Percentiles rank a stretch among this genome's conserved stretches.
These are phyloP conservation scores for Ophiostoma fasciatum DNA, from an alignment of 2,329 filamentous ascomycete genomes.

Conservation along the genomic window DNA sequence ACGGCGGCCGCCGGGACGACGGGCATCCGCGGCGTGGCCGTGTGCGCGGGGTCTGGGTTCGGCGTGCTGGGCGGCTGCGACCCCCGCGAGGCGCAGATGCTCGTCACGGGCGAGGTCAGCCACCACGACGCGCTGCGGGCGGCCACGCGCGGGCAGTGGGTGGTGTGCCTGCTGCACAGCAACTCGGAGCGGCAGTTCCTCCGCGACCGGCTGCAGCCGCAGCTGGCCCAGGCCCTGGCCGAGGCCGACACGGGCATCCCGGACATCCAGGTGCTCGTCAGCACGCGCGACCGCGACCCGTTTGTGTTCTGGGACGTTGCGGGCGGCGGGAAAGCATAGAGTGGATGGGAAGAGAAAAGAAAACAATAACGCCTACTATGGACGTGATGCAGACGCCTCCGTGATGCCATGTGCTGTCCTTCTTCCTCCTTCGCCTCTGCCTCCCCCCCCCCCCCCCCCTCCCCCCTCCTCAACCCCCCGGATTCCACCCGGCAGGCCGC, in stretches of 20 bases:
- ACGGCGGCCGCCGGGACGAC: slow-evolving; percentile 12
- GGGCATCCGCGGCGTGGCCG: slow-evolving; percentile 54
- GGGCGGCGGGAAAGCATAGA: too few species aligned
- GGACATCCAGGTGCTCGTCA: slow-evolving; percentile 54
- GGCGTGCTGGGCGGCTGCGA: slow-evolving; percentile 51
- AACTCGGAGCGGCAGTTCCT: slow-evolving; percentile 85
- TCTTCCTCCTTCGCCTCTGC: background rate
- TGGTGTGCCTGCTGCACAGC: slow-evolving; percentile 80
- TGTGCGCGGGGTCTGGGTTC: slow-evolving; percentile 81
- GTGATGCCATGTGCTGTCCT: too few species aligned
- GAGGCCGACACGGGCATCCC: slow-evolving; percentile 22
- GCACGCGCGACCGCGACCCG: slow-evolving; percentile 71
- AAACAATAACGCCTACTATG: background rate
- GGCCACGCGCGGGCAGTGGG: slow-evolving; percentile 67
- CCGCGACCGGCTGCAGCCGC: slow-evolving; percentile 50
- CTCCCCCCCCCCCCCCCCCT: background rate
- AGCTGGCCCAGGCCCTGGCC: slow-evolving; percentile 45
- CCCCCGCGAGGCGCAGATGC: slow-evolving; percentile 23
- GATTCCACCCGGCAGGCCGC: background rate
- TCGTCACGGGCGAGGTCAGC: slow-evolving; percentile 85
- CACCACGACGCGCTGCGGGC: slow-evolving; percentile 85
- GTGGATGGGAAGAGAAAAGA: background rate
- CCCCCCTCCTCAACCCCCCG: background rate
- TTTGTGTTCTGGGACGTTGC: slow-evolving; percentile 65
- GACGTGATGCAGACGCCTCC: background rate